phyloP scores from a whole-genome alignment of 306 rosid genomes.

The Lathyrus sativus region DNA sequence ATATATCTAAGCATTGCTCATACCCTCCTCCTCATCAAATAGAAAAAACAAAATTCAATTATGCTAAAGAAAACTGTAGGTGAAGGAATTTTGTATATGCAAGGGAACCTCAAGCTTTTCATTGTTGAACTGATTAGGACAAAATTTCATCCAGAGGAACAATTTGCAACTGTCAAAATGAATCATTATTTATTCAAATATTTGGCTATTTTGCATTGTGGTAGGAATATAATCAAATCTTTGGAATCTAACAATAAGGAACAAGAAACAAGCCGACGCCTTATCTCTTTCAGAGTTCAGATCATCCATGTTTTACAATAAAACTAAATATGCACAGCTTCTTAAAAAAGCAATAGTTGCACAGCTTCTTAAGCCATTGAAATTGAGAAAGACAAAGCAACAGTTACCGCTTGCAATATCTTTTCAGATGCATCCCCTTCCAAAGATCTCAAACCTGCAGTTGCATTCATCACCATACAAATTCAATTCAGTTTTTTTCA shows the following conservation, averaged over 20 bases:
- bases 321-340: background rate
- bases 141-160: background rate
- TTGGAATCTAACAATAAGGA: too few relatives aligned
- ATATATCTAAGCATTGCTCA: slow-evolving; percentile 23
- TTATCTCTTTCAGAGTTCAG: too few relatives aligned
- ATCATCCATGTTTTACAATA: too few relatives aligned
- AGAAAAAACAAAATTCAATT: slow-evolving; percentile 10
- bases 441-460: slow-evolving; percentile 92
- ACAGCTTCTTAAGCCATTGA: slow-evolving; percentile 26
- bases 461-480: slow-evolving; percentile 64
- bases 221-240: slow-evolving; percentile 16
- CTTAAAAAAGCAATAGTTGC: background rate
- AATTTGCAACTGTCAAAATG: slow-evolving; percentile 19
- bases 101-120: slow-evolving; percentile 27
- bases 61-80: slow-evolving; percentile 9
- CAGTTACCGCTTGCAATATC: slow-evolving; percentile 83
- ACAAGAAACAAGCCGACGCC: too few relatives aligned
- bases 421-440: slow-evolving; percentile 76
- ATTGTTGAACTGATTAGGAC: slow-evolving; percentile 3
- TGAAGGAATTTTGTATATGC: slow-evolving; percentile 9
- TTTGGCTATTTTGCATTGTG: background rate
- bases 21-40: slow-evolving; percentile 29
- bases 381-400: slow-evolving; percentile 12
- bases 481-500: slow-evolving; percentile 34
- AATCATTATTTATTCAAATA: slow-evolving; percentile 17